Base-by-base conservation (phyloP, 257 asterid species). In the Oldenlandia corymbosa region DNA sequence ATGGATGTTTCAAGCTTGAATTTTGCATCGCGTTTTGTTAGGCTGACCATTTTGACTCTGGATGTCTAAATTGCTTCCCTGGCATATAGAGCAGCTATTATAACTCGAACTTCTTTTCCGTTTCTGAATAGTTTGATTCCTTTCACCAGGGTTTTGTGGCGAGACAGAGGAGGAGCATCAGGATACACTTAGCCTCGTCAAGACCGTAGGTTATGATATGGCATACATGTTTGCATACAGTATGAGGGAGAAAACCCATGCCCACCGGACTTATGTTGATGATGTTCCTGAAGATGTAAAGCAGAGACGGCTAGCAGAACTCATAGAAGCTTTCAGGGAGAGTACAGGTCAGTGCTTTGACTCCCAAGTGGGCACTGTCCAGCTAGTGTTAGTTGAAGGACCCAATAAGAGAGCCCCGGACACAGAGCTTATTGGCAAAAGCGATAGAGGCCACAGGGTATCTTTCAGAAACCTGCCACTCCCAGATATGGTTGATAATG, bases 191-290 rank as follows among this genome's bases (percentile, higher is more conserved):
- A 81, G 80, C 80, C 88, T 91, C 14, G 52, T 86, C 7, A 79
- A 80, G 68, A 67, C 88, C 7, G 95, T 91, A 31, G 85, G 92
- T 32, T 91, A 87, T 71, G 95, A 90, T 64, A 87, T 92, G 99
- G 99, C 99, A 41, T 92, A 87, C 79, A 89, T 92, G 97, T 92
- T 92, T 83, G 99, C 96, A 63, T 92, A 89, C 86, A 89, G 99
- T 83, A 89, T 89, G 96, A 87, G 99, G 77, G 99, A 89, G 78
- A 92, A 92, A 85, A 92, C 99, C 58, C 97, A 92, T 45, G 99
- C 99, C 46, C 97, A 89, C 67, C 78, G 97, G 74, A 92, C 85
- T 75, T 92, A 92, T 62, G 80, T 47, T 7, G 97, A 91, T 64
- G 97, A 88, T 77, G 90, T 85, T 69, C 91, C 94, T 42, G 95